Conservation (phyloP, 192 early-diverging fungal species). For the Obelidium mucronatum region DNA sequence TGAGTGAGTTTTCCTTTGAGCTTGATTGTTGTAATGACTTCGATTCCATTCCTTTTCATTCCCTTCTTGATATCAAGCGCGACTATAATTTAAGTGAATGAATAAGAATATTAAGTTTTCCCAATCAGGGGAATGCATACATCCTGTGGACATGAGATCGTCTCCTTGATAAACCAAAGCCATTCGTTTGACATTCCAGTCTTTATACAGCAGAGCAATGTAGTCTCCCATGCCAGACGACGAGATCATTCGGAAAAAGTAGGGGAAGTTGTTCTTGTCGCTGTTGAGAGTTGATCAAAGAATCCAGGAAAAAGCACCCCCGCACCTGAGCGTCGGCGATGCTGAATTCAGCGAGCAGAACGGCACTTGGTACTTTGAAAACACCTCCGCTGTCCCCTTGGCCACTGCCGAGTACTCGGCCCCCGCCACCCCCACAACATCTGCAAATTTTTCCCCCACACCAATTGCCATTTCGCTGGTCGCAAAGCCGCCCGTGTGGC, state of each 20-base stretch:
- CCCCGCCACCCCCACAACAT: conserved; percentile 2
- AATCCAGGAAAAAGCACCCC: not conserved
- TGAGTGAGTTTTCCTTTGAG: not conserved
- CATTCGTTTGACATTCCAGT: not conserved
- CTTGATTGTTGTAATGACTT: not conserved
- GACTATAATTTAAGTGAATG: not conserved
- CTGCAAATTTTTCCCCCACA: not conserved
- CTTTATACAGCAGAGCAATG: not conserved
- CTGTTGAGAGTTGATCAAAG: no score
- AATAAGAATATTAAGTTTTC: no score
- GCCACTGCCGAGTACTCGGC: not conserved
- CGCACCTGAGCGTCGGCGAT: no score
- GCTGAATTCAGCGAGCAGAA: no score
- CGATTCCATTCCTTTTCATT: not conserved
- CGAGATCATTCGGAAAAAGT: not conserved
- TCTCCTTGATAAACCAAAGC: not conserved
- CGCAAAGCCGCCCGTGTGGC: not conserved
- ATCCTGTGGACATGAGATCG: not conserved
- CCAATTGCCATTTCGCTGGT: not conserved
- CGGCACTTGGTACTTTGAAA: not conserved
- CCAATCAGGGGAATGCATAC: no score
- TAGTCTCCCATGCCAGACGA: not conserved
- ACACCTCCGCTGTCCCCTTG: not conserved
- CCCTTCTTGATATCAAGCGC: not conserved
- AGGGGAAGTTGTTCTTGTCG: not conserved